These are phyloP conservation scores for Dillenia turbinata DNA, from an alignment of 164 flowering plant species.

Conservation along the genomic window DNA sequence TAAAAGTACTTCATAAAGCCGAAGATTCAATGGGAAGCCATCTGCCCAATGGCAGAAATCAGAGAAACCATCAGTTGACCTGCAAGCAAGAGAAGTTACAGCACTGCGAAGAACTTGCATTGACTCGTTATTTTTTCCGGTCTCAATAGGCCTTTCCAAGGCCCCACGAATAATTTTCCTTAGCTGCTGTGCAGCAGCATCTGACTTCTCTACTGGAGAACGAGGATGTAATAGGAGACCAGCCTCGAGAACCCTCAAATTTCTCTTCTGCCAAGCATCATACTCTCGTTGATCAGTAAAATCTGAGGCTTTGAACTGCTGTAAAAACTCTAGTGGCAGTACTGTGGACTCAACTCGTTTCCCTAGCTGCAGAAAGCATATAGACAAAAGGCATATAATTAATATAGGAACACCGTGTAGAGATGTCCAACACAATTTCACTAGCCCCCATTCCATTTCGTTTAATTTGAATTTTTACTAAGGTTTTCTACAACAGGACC, in stretches of 20 bases:
- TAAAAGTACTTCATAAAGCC: slow-evolving; percentile 62
- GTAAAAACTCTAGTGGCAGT: slow-evolving; percentile 84
- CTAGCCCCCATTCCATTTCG: no score
- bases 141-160: slow-evolving; percentile 54
- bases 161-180: slow-evolving; percentile 55
- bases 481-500: no score
- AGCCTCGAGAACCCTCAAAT: slow-evolving; percentile 72
- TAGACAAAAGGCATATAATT: neutral
- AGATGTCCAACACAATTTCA: no score
- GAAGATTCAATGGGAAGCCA: slow-evolving; percentile 75
- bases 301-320: slow-evolving; percentile 71
- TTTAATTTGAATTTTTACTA: no score
- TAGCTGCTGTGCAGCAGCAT: slow-evolving; percentile 42
- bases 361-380: slow-evolving; percentile 57
- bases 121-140: slow-evolving; percentile 60
- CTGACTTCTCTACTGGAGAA: slow-evolving; percentile 42
- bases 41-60: slow-evolving; percentile 92
- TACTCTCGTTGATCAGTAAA: slow-evolving; percentile 64
- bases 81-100: slow-evolving; percentile 69
- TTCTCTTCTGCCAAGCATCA: slow-evolving; percentile 72
- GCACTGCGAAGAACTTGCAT: slow-evolving; percentile 53
- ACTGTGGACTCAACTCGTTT: slow-evolving; percentile 67
- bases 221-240: slow-evolving; percentile 74
- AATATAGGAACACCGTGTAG: neutral
- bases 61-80: slow-evolving; percentile 57